phyloP scores from a whole-genome alignment of 2,329 filamentous ascomycete species.

The Penicillium rolfsii region DNA sequence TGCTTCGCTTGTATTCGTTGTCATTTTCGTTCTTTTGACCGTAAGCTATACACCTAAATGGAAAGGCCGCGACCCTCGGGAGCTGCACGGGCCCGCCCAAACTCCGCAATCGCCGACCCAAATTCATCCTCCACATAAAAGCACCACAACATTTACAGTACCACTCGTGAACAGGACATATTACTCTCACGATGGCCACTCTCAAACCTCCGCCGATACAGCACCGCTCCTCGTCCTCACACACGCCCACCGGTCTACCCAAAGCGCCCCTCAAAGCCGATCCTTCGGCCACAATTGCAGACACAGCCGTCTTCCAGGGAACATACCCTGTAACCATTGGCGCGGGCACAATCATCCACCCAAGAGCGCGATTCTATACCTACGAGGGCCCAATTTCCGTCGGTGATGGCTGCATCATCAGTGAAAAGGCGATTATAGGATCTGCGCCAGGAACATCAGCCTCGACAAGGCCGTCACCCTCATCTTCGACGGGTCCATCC shows the following conservation, averaged over 20 bases:
- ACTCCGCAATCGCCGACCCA: constrained; percentile 22
- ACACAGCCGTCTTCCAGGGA: constrained; percentile 56
- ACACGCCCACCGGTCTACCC: constrained; percentile 32
- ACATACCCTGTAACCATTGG: constrained; percentile 77
- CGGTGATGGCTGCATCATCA: constrained; percentile 79
- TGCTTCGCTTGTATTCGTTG: background rate
- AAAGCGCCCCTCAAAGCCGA: constrained; percentile 43
- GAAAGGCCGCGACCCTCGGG: background rate
- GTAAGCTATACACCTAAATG: background rate
- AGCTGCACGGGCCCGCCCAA: constrained; percentile 7
- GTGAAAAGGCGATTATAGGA: constrained; percentile 61
- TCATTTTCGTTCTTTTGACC: background rate
- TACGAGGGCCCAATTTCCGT: constrained; percentile 77
- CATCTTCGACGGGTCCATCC: constrained; percentile 12
- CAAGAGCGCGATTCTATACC: constrained; percentile 77
- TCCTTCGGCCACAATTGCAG: constrained; percentile 44
- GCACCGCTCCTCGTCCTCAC: constrained; percentile 32
- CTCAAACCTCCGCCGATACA: constrained; percentile 37
- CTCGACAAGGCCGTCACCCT: constrained; percentile 16
- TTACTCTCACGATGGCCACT: constrained; percentile 23
- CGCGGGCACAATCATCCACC: constrained; percentile 80
- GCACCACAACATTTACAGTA: constrained; percentile 8
- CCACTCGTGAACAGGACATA: background rate
- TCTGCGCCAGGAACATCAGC: constrained; percentile 50
- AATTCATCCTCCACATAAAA: background rate